Base-by-base conservation (phyloP, 768 basidiomycete genomes). In the Hirschioporus abietinus region DNA sequence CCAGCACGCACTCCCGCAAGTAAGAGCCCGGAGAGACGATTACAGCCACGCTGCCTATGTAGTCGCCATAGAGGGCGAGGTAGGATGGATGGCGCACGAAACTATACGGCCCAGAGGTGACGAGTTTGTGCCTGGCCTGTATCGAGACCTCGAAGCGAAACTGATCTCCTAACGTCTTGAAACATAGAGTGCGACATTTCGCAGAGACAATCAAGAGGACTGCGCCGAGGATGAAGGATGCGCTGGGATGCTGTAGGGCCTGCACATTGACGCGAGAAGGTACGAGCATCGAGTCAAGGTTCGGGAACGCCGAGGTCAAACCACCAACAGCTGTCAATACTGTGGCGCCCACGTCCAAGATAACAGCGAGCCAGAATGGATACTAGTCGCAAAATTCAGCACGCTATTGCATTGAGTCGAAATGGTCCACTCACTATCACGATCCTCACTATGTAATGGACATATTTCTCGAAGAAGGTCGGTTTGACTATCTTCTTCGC, bases 71-170 rank as follows among this genome's bases (percentile, higher is more conserved):
- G 12, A 52, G 42, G 5, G 42, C 84, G 0, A 83, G 81, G 68
- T 80, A 80, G 35, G 71, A 71, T 18, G 81, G 81, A 67, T 82
- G 80, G 24, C 79, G 78, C 18, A 81, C 79, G 66, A 81, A 80
- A 7, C 74, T 66, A 71, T 86, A 86, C 67, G 79, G 82, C n/a
- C 84, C 80, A 23, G 74, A 72, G 2, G 84, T 85, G 68, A 86
- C 75, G 60, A 86, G 78, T 62, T 74, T 78, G 75, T 87, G 86
- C 34, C 76, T 72, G 1, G 84, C 4, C 20, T 52, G 42, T 52
- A 52, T 52, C 20, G 42, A 52, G 12, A 52, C 42, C 42, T 52
- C 42, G 42, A 15, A 52, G 42, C 42, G 42, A 52, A 52, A 52
- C 20, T 52, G 42, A 20, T 52, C 20, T 15, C 42, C 42, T 20